These are phyloP conservation scores for Lactifluus hygrophoroides DNA, from an alignment of 768 basidiomycete species.

Conservation along the genomic window DNA sequence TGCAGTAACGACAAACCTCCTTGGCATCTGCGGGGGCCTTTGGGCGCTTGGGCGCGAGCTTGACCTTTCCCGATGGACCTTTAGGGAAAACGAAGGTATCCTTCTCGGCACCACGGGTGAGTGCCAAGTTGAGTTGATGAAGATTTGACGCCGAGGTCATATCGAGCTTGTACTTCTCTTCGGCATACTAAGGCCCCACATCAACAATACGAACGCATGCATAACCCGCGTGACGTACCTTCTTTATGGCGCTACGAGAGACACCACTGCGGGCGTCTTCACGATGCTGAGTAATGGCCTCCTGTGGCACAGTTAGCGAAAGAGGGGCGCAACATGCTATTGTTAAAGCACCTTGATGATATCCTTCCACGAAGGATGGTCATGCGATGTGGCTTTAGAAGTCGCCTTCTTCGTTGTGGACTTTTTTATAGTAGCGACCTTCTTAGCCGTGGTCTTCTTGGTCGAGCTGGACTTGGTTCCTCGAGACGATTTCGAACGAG, in stretches of 20 bases:
- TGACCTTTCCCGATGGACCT: constrained; percentile 66
- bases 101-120: constrained; percentile 42
- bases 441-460: constrained; percentile 18
- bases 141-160: constrained; percentile 37
- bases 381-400: constrained; percentile 13
- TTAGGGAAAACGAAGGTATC: constrained; percentile 51
- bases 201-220: background rate
- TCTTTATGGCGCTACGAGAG: constrained; percentile 70
- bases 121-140: constrained; percentile 45
- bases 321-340: background rate
- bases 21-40: constrained; percentile 39
- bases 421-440: constrained; percentile 17
- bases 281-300: constrained; percentile 58
- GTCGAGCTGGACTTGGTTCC: constrained; percentile 10
- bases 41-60: constrained; percentile 49
- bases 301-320: constrained; percentile 34
- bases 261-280: constrained; percentile 65
- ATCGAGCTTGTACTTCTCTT: constrained; percentile 44
- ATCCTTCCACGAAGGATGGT: constrained; percentile 33
- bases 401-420: constrained; percentile 15
- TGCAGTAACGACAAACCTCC: constrained; percentile 38
- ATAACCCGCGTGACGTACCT: constrained; percentile 21
- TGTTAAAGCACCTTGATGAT: constrained; percentile 29
- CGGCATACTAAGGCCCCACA: constrained; percentile 36
- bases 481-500: constrained; percentile 13